A percentile compares a stretch with the other conserved stretches of the same genome.
Evolutionary conservation across 345 rosid species (phyloP).

Genomic region (Stellera chamaejasme): DNA sequence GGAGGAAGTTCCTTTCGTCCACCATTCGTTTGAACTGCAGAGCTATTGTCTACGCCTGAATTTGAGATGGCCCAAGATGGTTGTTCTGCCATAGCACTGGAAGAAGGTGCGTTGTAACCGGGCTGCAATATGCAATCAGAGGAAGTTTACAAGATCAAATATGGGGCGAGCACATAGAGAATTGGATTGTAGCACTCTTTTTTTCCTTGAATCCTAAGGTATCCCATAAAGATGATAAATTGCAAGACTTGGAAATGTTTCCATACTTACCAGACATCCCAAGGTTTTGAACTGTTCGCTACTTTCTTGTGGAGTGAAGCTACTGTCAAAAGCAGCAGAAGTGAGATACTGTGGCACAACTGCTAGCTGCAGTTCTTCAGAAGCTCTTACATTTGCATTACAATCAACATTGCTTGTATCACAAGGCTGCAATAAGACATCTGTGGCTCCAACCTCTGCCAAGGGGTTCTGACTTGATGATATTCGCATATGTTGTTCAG

Average conservation of each 20-base stretch:
- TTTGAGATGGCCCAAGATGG: conserved; percentile 20
- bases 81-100: conserved; percentile 19
- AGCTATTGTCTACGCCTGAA: conserved; percentile 18
- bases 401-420: conserved; percentile 7
- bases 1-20: conserved; percentile 65
- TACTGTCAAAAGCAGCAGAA: conserved; percentile 13
- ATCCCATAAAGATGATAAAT: too few relatives aligned
- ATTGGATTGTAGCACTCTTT: too few relatives aligned
- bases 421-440: conserved; percentile 18
- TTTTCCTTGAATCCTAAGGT: too few relatives aligned
- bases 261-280: conserved; percentile 34
- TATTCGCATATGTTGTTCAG: conserved; percentile 13
- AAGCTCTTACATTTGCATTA: conserved; percentile 6
- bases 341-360: conserved; percentile 14
- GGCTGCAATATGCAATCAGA: conserved; percentile 7
- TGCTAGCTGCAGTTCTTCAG: conserved; percentile 12
- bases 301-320: conserved; percentile 13
- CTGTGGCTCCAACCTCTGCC: conserved; percentile 16
- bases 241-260: background rate
- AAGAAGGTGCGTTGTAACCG: conserved; percentile 18
- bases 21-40: conserved; percentile 20
- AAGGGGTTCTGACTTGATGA: conserved; percentile 9
- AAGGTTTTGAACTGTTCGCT: conserved; percentile 11
- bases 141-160: background rate
- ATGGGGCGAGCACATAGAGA: background rate